phyloP scores from a whole-genome alignment of 106 monocot species.

The Dioscorea dumetorum region DNA sequence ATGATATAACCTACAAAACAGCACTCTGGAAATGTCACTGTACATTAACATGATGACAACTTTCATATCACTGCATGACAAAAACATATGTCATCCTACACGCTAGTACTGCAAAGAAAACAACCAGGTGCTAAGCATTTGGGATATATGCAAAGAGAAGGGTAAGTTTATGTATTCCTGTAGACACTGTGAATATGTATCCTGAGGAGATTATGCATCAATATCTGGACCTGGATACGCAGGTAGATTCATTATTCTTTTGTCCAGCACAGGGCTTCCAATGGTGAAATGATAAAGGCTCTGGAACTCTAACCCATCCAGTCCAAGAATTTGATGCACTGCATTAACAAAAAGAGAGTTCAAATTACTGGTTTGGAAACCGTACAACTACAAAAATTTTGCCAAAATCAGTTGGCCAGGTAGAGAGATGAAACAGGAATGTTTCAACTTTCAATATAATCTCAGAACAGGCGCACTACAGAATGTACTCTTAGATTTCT shows the following conservation, averaged over 20 bases:
- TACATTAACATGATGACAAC: not conserved
- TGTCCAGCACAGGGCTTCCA: constrained; percentile 76
- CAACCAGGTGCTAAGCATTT: not conserved
- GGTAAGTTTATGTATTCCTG: not conserved
- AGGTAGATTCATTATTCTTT: constrained; percentile 88
- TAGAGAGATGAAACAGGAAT: not conserved
- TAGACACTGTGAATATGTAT: not conserved
- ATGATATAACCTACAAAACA: too few relatives aligned
- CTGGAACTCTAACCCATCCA: constrained; percentile 72
- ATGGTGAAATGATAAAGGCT: constrained; percentile 98
- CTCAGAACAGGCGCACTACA: not conserved
- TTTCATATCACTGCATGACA: not conserved
- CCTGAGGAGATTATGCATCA: constrained; percentile 41
- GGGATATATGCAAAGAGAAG: not conserved
- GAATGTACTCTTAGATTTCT: too few relatives aligned
- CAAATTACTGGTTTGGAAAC: not conserved
- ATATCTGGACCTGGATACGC: constrained; percentile 91
- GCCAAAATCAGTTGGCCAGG: not conserved
- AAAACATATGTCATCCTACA: not conserved
- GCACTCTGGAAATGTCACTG: not conserved
- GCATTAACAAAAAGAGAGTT: constrained; percentile 13
- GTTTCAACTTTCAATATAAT: not conserved
- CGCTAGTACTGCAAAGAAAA: not conserved
- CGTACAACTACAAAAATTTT: not conserved
- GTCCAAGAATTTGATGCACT: constrained; percentile 91